phyloP scores from a whole-genome alignment of 148 eudicot genomes.

The Salicornia ramosissima region DNA sequence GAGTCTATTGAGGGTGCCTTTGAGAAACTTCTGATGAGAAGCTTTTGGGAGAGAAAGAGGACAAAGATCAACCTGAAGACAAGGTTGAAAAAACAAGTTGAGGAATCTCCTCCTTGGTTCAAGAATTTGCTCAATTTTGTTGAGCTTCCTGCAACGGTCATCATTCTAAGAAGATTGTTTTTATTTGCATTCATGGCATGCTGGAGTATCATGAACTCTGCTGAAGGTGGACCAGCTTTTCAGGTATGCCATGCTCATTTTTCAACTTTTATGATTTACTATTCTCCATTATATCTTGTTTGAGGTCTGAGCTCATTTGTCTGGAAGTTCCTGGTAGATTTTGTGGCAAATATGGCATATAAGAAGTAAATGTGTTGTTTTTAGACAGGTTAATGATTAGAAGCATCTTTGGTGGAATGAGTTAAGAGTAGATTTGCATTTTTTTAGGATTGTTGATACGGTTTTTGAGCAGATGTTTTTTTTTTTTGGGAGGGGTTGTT shows the following conservation, averaged over 20 bases:
- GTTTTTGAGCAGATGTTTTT: too few relatives aligned
- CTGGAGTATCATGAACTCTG: conserved; percentile 93
- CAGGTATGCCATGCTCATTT: conserved; percentile 46
- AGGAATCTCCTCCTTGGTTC: conserved; percentile 96
- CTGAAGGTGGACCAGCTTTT: conserved; percentile 95
- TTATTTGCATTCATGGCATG: conserved; percentile 79
- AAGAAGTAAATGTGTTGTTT: background rate
- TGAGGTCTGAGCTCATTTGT: background rate
- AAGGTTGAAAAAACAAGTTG: conserved; percentile 80
- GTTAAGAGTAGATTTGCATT: too few relatives aligned
- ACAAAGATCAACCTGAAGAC: conserved; percentile 84
- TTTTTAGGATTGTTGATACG: too few relatives aligned
- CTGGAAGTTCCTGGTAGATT: background rate
- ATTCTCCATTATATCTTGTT: background rate
- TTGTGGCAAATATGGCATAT: background rate
- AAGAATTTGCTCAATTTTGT: conserved; percentile 74
- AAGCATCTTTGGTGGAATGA: too few relatives aligned
- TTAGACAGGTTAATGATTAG: too few relatives aligned
- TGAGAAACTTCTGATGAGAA: conserved; percentile 73
- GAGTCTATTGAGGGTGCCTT: conserved; percentile 93
- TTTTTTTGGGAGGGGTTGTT: too few relatives aligned
- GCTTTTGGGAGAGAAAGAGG: conserved; percentile 70
- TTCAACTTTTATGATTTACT: too few relatives aligned
- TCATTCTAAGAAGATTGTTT: conserved; percentile 77
- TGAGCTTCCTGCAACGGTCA: conserved; percentile 73